Conservation (phyloP, 2,329 filamentous ascomycete species). For the Aspergillus tanneri region DNA sequence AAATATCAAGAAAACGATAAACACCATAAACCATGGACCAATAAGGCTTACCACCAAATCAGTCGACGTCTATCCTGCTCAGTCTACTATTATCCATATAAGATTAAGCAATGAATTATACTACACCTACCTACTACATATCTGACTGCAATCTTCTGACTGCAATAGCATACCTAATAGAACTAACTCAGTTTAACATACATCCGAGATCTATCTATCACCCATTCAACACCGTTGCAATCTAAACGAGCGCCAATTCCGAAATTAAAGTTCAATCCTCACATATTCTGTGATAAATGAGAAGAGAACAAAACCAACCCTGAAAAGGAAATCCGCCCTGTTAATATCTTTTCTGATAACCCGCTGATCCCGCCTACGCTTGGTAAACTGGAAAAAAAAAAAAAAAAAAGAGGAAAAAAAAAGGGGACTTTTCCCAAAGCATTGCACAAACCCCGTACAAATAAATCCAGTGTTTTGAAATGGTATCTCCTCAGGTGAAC, state of each 20-base stretch:
- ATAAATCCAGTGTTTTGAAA: conserved; percentile 10
- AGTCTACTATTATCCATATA: too few species aligned
- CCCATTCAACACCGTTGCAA: not conserved
- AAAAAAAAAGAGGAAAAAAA: conserved; percentile 13
- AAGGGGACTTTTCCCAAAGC: conserved; percentile 11
- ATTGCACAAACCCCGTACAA: conserved; percentile 16
- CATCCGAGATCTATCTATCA: not conserved
- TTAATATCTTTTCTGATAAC: conserved; percentile 10
- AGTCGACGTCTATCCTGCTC: too few species aligned
- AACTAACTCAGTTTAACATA: not conserved
- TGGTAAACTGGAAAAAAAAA: conserved; percentile 14
- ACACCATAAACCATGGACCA: too few species aligned
- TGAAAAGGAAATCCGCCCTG: not conserved
- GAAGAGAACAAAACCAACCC: not conserved
- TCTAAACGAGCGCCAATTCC: not conserved
- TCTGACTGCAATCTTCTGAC: too few species aligned
- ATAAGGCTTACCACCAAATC: too few species aligned
- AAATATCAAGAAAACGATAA: too few species aligned
- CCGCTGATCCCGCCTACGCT: conserved; percentile 23
- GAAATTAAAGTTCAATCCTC: not conserved
- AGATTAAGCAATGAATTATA: too few species aligned
- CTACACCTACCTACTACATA: not conserved
- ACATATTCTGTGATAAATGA: not conserved
- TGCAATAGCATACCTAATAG: too few species aligned
- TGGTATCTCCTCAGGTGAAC: conserved; percentile 23